Base-by-base conservation (phyloP, 306 rosid genomes). In the Prunus mongolica region DNA sequence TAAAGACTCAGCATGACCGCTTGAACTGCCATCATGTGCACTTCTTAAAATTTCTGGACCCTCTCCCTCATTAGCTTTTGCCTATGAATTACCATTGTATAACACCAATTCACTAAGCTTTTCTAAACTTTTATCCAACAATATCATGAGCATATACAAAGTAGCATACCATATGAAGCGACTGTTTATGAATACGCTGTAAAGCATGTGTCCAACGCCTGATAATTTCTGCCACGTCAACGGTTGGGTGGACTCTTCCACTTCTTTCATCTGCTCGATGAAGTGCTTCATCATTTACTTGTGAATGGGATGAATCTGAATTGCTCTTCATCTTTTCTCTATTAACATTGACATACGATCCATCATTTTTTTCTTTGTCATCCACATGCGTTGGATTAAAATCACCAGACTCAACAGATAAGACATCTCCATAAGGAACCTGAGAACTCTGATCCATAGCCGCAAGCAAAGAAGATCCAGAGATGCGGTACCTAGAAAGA, bases 371-470 rank as follows among this genome's bases (percentile, higher is more conserved):
- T 69, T 86, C 99, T 67, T 84, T 84, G 74, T 79, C 92, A 84
- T 92, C 89, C 79, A 81, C 64, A 72, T 80, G 85, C 64, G 68
- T 75, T 27, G 87, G 66, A 66, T 84, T 56, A 22, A 82, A 78
- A 73, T 88, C 91, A 67, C 91, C 85, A 24, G 88, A 82, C 74
- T 89, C 93, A 76, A 79, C 84, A 77, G 93, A 75, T 76, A 82
- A 82, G 66, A 78, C 86, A 75, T 94, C 95, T 8, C 93, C 84
- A 79, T 83, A 84, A 74, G 98, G 87, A 82, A 85, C 84, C 86
- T 90, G 93, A 76, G 99, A 91, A 91, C 99, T 96, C 89, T 92
- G 98, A 84, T 96, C 97, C 99, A 96, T 93, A 57, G 99, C 98
- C 20, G 99, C 98, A 84, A 91, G 99, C 85, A 96, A 85, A 86